Evolutionary conservation across 2,329 filamentous ascomycete genomes (phyloP).

Genomic region (Scolecobasidium constrictum): DNA sequence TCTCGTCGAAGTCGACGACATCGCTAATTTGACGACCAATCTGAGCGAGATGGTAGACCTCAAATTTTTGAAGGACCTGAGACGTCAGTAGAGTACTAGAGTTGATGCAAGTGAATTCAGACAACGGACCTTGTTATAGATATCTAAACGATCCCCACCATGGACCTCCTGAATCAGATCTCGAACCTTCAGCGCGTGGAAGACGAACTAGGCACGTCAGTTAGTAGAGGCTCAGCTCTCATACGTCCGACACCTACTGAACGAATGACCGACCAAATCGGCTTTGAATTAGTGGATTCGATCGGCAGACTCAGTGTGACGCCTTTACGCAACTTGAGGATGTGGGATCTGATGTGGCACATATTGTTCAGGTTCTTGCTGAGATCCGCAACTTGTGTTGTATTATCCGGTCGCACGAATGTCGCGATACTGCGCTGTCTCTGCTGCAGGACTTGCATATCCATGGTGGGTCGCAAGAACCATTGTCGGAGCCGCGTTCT

Average conservation of each 20-base stretch:
- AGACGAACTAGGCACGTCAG: slow-evolving; percentile 55
- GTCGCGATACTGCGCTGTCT: slow-evolving; percentile 59
- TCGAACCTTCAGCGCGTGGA: slow-evolving; percentile 57
- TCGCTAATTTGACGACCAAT: slow-evolving; percentile 62
- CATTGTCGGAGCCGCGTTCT: slow-evolving; percentile 62
- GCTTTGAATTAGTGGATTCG: slow-evolving; percentile 47
- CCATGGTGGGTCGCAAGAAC: slow-evolving; percentile 67
- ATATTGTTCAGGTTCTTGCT: slow-evolving; percentile 55
- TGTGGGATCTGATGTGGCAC: slow-evolving; percentile 60
- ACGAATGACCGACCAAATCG: slow-evolving; percentile 63
- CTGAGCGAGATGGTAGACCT: slow-evolving; percentile 46
- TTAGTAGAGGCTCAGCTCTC: not conserved
- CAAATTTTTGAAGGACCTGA: slow-evolving; percentile 49
- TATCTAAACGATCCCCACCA: slow-evolving; percentile 39
- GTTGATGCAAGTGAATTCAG: no score
- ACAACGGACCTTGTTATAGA: slow-evolving; percentile 44
- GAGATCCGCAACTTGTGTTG: slow-evolving; percentile 42
- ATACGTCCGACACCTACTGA: slow-evolving; percentile 26
- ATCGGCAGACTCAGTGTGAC: slow-evolving; percentile 45
- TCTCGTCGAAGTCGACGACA: slow-evolving; percentile 71
- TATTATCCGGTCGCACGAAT: slow-evolving; percentile 59
- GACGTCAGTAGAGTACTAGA: no score
- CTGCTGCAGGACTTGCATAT: slow-evolving; percentile 56
- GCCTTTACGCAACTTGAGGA: slow-evolving; percentile 67
- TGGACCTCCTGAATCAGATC: slow-evolving; percentile 49